Percentiles rank a stretch among this genome's conserved stretches.
Conservation (phyloP, 2,329 filamentous ascomycete genomes). For the Penicillium sumatraense region DNA sequence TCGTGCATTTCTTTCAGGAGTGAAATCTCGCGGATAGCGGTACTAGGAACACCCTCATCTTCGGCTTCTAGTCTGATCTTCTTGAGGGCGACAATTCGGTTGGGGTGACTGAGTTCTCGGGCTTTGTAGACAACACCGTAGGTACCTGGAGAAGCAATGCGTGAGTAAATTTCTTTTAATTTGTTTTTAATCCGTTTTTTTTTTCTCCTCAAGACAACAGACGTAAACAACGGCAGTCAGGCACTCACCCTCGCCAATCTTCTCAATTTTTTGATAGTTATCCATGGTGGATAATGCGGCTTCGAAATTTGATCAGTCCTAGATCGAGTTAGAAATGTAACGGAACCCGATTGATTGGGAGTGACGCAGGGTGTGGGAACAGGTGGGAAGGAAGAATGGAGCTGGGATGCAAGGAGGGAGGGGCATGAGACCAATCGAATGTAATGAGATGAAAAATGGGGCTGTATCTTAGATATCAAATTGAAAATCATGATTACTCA, state of each 20-base stretch:
- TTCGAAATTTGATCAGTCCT: conserved; percentile 3
- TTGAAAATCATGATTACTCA: conserved; percentile 9
- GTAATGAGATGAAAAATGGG: conserved; percentile 8
- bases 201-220: not conserved
- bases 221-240: conserved; percentile 4
- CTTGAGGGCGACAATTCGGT: conserved; percentile 89
- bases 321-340: conserved; percentile 10
- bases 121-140: conserved; percentile 97
- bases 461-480: conserved; percentile 1
- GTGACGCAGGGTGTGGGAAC: conserved; percentile 13
- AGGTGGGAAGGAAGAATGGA: not conserved
- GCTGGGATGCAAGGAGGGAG: conserved; percentile 25
- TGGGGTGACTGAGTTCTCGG: conserved; percentile 77
- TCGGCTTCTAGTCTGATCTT: conserved; percentile 95
- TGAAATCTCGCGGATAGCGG: conserved; percentile 91
- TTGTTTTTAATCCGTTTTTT: not conserved
- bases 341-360: not conserved
- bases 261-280: conserved; percentile 96
- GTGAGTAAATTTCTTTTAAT: too few species aligned
- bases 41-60: conserved; percentile 91
- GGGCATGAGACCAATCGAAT: conserved; percentile 5
- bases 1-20: conserved; percentile 94
- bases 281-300: conserved; percentile 68
- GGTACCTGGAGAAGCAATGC: conserved; percentile 64
- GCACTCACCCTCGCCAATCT: conserved; percentile 85